Conservation (phyloP, 139 green algal species). For the Coelastrella sp. region DNA sequence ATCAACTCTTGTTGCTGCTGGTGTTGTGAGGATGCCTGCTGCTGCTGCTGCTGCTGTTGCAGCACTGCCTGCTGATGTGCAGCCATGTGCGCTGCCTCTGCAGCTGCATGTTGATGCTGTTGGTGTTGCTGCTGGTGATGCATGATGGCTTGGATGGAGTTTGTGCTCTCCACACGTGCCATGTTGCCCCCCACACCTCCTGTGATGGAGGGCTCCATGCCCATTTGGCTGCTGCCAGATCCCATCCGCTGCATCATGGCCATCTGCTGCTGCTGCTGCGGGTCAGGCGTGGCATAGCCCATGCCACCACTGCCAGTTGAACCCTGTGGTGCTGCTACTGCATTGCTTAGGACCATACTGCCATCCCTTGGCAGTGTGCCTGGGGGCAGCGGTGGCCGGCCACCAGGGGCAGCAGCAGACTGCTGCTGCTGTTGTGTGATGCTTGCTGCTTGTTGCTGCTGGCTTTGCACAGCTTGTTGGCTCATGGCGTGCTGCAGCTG, state of each 20-base stretch:
- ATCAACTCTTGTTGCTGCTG: constrained; percentile 7
- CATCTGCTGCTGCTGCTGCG: constrained; percentile 29
- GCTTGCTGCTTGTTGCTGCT: constrained; percentile 23
- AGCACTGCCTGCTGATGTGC: constrained; percentile 13
- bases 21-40: neutral
- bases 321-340: neutral
- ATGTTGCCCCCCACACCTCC: neutral
- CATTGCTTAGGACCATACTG: neutral
- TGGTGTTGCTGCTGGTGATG: constrained; percentile 32
- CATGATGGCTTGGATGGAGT: constrained; percentile 39
- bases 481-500: constrained; percentile 27
- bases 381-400: constrained; percentile 20
- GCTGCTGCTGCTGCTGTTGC: constrained; percentile 34
- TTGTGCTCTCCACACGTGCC: constrained; percentile 9
- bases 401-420: constrained; percentile 14
- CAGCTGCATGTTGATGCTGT: neutral
- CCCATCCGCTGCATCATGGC: constrained; percentile 6
- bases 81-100: neutral
- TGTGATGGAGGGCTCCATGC: neutral
- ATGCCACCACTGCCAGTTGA: neutral
- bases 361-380: constrained; percentile 26
- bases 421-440: constrained; percentile 19
- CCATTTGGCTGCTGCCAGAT: constrained; percentile 31
- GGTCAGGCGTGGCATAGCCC: constrained; percentile 7
- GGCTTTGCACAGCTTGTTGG: neutral